Base-by-base conservation (phyloP, 2,329 filamentous ascomycete genomes). In the Fusarium sulawesiense region DNA sequence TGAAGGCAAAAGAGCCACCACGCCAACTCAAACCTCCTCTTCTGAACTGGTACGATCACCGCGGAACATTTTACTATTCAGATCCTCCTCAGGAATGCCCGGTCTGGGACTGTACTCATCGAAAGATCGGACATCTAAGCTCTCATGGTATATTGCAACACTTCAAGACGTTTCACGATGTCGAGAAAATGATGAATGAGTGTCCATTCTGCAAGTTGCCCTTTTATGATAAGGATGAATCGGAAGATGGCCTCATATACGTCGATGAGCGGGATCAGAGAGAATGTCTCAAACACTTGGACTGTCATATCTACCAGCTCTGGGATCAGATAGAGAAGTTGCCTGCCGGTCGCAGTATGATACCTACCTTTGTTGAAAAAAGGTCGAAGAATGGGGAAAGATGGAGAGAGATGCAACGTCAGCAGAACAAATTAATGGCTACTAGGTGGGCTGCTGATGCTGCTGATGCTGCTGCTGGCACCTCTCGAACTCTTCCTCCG, bases 241-340 rank as follows among this genome's bases (percentile, higher is more conserved):
- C 14, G 4, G 40, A 46, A 9, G 7, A 34, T 9, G 54, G 46
- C 1, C 14, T 40, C 6, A 11, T 13, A 4, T 12, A 27, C 6
- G 6, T 23, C 9, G 11, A n/a, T 6, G 8, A 14, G 3, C 25
- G 42, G 4, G 44, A 56, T 4, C 13, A 25, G 0, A 23, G 56
- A 1, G 66, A 72, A 6, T 64, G 70, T n/a, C 56, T 64, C 44
- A 56, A 60, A 44, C 73, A 75, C 44, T 32, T 73, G 18, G 73
- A 75, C 27, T 75, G 71, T 5, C 73, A 75, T 45, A 27, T 69
- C 37, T 61, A 73, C 13, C 4, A 44, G 1, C 73, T 75, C 9
- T 75, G 73, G 73, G 59, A 60, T 21, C 9, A n/a, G 2, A 6
- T 72, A 16, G 25, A 44, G n/a, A 37, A 37, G 2, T 37, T 10